Base-by-base conservation (phyloP, 2,329 filamentous ascomycete species). In the Trichocomaceae sp. region DNA sequence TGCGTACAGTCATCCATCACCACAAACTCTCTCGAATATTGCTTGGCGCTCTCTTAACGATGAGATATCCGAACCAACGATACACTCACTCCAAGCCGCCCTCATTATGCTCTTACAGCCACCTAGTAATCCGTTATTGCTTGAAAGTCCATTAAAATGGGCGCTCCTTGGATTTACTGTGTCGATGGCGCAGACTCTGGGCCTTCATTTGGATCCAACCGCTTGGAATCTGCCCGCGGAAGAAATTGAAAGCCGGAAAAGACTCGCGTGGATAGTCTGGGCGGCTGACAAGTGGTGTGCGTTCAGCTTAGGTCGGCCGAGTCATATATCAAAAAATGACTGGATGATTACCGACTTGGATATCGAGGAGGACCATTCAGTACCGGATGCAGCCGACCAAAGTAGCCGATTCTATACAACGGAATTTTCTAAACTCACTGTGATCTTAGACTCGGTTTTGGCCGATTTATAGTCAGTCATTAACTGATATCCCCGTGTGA, bases 1-100 rank as follows among this genome's bases (percentile, higher is more conserved):
- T 2, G 51, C 51, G 2, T 53, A 53, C 29, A 53, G 31, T 13
- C 42, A 44, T 13, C 51, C 51, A n/a, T 53, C 51, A 1, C 51
- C 22, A 1, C 51, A 53, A 15, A 42, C 44, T 10, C 12, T 53
- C 15, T 47, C 44, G 3, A 53, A 53, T 33, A 47, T 47, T 6
- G 51, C 51, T 15, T 53, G 51, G 51, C 51, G 51, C 22, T 47
- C 51, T 29, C 44, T 53, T 7, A 53, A 53, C 23, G 51, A 53
- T 22, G 51, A 53, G 12, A 39, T 53, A n/a, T 31, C 51, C 35
- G 51, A 47, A 23, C 51, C 51, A 41, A 53, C 51, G 3, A 53
- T 53, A 19, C 6, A 5, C 39, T 47, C 51, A 31, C 31, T 53
- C 6, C 51, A 53, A 17, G 39, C 51, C 5, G 44, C 51, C 2